Conservation (phyloP, 1,284 basidiomycete genomes). For the Tremellales sp. region DNA sequence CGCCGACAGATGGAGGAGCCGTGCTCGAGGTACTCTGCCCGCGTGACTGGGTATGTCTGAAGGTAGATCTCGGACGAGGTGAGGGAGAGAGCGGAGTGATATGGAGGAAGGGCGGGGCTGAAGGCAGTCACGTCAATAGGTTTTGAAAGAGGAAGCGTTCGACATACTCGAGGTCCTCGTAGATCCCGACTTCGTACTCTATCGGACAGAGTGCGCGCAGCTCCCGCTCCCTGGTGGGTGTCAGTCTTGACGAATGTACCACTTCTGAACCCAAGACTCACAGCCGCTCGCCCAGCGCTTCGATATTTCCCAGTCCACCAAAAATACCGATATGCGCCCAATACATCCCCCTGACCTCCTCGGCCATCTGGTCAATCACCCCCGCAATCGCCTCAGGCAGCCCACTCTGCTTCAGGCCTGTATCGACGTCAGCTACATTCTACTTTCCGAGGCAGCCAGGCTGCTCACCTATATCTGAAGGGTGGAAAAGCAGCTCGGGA, state of each 20-base stretch:
- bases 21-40: constrained; percentile 74
- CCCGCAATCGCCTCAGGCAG: constrained; percentile 69
- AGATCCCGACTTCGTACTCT: constrained; percentile 68
- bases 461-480: constrained; percentile 74
- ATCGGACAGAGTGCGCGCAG: constrained; percentile 72
- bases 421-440: constrained; percentile 1
- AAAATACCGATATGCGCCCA: constrained; percentile 89
- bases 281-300: constrained; percentile 72
- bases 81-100: constrained; percentile 62
- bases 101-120: constrained; percentile 72
- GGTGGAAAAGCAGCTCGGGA: constrained; percentile 82
- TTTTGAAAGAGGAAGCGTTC: constrained; percentile 31
- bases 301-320: constrained; percentile 74
- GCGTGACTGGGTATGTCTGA: constrained; percentile 58
- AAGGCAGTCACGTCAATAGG: not conserved
- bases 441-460: not conserved
- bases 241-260: not conserved
- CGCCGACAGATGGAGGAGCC: constrained; percentile 66
- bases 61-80: constrained; percentile 56
- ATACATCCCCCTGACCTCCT: constrained; percentile 80
- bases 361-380: constrained; percentile 68
- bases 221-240: constrained; percentile 53
- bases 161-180: constrained; percentile 67
- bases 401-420: constrained; percentile 77
- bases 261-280: constrained; percentile 27